Evolutionary conservation across 352 stramenopile genomes (phyloP), one percentile per base, ranked within the genome.

Genomic region (Phytophthora cryptogea): DNA sequence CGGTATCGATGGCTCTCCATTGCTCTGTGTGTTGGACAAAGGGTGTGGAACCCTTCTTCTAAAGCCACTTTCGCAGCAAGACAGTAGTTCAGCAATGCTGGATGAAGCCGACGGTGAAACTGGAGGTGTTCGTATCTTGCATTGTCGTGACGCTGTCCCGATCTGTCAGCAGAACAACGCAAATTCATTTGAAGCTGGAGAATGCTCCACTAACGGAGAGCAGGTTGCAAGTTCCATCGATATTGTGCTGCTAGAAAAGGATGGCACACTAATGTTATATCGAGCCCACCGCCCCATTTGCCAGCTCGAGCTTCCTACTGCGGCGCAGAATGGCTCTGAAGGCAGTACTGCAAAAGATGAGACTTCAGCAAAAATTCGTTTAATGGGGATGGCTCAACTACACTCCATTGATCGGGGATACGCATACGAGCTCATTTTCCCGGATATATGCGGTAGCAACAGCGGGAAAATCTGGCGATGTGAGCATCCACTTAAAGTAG

Each of bases 11-110:
- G 40, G 59, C 11, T 41, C 53, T 30, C 66, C 60, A 11, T 26
- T 88, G 20, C 20, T 88, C 39, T 85, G 78, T 37, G 44, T 88
- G 31, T 64, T 85, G 43, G 63, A 88, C 53, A 80, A 74, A 58
- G 28, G 63, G 28, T 43, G 51, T 33, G 56, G 66, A 20, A 63
- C 64, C 2, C 48, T 85, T 30, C 30, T 84, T 16, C 41, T 88
- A 10, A 77, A 74, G 43, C 64, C 60, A 2, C 17, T 83, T 5
- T 48, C 51, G n/a, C 16, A 56, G 11, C 57, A 70, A 31, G 20
- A 66, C 27, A 59, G 10, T 8, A 20, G 20, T 37, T 40, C 36
- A 14, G 8, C 8, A 33, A 32, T 37, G 40, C 31, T 39, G n/a
- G 42, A 48, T 45, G 39, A 68, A 55, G n/a, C 16, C 9, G 47